These are phyloP conservation scores for Ophiostoma quercus DNA, from an alignment of 2,329 filamentous ascomycete genomes.

Conservation along the genomic window DNA sequence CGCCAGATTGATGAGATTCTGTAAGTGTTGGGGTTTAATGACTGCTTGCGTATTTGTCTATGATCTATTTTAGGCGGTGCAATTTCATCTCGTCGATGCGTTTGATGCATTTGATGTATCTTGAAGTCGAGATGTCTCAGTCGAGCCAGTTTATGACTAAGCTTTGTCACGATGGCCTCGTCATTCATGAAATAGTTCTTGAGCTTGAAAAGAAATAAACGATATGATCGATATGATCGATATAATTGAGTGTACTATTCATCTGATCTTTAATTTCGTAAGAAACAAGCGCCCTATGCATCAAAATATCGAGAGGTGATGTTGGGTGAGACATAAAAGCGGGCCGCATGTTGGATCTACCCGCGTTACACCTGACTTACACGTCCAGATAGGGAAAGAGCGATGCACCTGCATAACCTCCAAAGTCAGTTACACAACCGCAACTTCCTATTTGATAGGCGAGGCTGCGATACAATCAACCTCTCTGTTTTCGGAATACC, in stretches of 20 bases:
- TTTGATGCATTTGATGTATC: not conserved
- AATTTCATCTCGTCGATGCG: not conserved
- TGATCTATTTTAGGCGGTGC: not conserved
- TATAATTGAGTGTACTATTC: no score
- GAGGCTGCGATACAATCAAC: not conserved
- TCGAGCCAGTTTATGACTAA: not conserved
- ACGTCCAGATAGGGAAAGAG: not conserved
- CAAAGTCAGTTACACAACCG: constrained; percentile 2
- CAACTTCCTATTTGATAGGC: not conserved
- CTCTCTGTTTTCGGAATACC: not conserved
- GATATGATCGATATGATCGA: no score
- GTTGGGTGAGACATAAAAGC: not conserved
- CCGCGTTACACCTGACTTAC: constrained; percentile 3
- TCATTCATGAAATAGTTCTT: not conserved
- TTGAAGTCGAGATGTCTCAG: not conserved
- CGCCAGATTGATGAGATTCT: not conserved
- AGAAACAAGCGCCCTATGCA: not conserved
- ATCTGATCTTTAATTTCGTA: no score
- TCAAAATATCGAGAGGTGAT: not conserved
- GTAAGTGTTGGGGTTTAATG: no score
- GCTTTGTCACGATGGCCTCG: not conserved
- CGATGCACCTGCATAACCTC: not conserved
- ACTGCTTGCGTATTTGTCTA: no score
- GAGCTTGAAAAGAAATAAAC: no score
- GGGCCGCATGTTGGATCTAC: not conserved